phyloP scores from a whole-genome alignment of 441 rosid genomes.

The Cnidoscolus chayamansa region DNA sequence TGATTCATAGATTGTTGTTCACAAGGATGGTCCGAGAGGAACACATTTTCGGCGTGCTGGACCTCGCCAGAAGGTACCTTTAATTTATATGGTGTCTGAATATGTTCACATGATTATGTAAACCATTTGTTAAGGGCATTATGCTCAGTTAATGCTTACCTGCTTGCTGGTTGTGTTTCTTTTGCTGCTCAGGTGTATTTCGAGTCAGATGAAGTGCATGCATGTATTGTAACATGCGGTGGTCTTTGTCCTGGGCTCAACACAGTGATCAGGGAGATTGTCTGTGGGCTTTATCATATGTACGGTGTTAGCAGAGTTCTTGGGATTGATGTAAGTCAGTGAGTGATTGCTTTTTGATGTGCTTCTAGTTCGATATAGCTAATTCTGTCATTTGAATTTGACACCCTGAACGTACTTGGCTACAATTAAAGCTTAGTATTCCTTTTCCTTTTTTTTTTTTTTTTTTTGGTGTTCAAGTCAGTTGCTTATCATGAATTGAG shows the following conservation, averaged over 20 bases:
- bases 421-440: too few relatives aligned
- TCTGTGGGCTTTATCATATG: constrained; percentile 66
- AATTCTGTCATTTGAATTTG: background rate
- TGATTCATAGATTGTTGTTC: constrained; percentile 63
- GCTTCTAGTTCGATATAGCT: background rate
- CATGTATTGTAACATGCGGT: constrained; percentile 94
- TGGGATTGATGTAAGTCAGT: constrained; percentile 85
- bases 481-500: background rate
- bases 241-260: constrained; percentile 94
- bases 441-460: too few relatives aligned
- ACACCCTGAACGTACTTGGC: background rate
- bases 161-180: background rate
- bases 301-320: constrained; percentile 72
- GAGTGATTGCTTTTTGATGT: constrained; percentile 25
- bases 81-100: background rate
- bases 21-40: constrained; percentile 71
- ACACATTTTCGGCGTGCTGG: constrained; percentile 87
- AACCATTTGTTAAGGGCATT: background rate
- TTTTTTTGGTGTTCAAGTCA: background rate
- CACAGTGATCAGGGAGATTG: constrained; percentile 90
- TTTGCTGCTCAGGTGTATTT: constrained; percentile 57
- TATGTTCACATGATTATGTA: background rate
- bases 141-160: constrained; percentile 3
- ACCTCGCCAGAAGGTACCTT: constrained; percentile 74
- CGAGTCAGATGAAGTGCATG: constrained; percentile 66